Base-by-base conservation (phyloP, 257 asterid species). In the Nicotiana otophora region DNA sequence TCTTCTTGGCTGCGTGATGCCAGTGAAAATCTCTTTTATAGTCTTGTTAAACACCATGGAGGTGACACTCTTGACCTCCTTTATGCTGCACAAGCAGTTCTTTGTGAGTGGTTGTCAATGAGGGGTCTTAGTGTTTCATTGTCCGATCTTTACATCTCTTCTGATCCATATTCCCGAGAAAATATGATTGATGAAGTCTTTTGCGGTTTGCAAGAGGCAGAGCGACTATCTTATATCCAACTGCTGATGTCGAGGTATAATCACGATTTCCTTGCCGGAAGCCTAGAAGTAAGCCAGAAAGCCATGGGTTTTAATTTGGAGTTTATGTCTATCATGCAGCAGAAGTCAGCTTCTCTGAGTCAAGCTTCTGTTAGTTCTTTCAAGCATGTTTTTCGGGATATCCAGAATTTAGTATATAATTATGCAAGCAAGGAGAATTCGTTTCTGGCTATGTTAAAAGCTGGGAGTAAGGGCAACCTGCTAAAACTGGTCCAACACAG, bases 401-500 rank as follows among this genome's bases (percentile, higher is more conserved):
- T 94, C 88, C 98, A 93, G 84, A 90, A 83, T 69, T 91, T 96
- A 72, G 93, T 90, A 46, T 96, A 90, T 89, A 90, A 84, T 17
- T 91, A 90, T 86, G 90, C 94, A 0, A 84, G 85, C 81, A 81
- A 78, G 20, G 78, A 86, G 51, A 96, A 96, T 86, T 87, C 99
- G 4, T 83, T 93, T 77, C 67, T 96, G 65, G 88, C 90, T 72
- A 96, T 96, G 99, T 81, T 96, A 39, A 96, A 91, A 87, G 96
- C 99, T 69, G 99, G 98, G 83, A 96, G 99, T 90, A 96, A 96
- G 84, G 99, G 99, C 31, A 96, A 93, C 86, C 72, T 93, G 83
- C 93, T 89, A 83, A 96, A 96, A 81, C 75, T 96, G 55, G 96
- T 91, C 81, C 99, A 94, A 86, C 99, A 96, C 58, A 90, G 97